phyloP scores from a whole-genome alignment of 257 asterid genomes.

The Gentiana macrophylla region DNA sequence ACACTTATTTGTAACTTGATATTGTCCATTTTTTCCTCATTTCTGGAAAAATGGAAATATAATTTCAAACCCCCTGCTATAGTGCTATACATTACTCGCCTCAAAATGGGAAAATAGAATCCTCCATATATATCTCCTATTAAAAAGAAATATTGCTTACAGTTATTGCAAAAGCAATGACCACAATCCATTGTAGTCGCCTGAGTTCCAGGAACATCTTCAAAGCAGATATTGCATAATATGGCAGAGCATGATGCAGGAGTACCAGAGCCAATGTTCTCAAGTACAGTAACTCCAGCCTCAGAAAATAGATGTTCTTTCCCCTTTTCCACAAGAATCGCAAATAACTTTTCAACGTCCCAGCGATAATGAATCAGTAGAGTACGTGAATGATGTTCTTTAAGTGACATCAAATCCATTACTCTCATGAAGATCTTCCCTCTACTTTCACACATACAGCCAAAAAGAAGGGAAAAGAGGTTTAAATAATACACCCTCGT shows the following conservation, averaged over 20 bases:
- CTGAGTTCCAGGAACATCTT: constrained; percentile 49
- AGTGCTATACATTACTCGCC: no score
- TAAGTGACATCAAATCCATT: constrained; percentile 77
- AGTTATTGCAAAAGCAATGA: constrained; percentile 82
- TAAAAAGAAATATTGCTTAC: constrained; percentile 36
- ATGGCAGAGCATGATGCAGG: constrained; percentile 29
- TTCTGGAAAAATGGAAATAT: no score
- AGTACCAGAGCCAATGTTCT: constrained; percentile 27
- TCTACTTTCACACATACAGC: constrained; percentile 30
- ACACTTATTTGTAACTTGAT: no score
- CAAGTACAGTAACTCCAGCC: constrained; percentile 62
- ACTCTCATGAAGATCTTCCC: constrained; percentile 77
- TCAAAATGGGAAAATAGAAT: no score
- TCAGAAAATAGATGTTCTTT: constrained; percentile 59
- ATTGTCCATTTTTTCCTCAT: no score
- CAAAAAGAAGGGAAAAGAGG: not conserved
- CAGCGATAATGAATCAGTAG: constrained; percentile 87
- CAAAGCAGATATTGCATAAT: constrained; percentile 68
- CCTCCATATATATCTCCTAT: not conserved
- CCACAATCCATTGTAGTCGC: constrained; percentile 85
- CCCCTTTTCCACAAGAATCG: constrained; percentile 80
- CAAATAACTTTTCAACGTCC: constrained; percentile 70
- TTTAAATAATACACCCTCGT: no score
- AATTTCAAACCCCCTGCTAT: no score
- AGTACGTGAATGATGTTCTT: constrained; percentile 89